Evolutionary conservation across 2,329 filamentous ascomycete genomes (phyloP).

Genomic region (Ophiostoma sp.): DNA sequence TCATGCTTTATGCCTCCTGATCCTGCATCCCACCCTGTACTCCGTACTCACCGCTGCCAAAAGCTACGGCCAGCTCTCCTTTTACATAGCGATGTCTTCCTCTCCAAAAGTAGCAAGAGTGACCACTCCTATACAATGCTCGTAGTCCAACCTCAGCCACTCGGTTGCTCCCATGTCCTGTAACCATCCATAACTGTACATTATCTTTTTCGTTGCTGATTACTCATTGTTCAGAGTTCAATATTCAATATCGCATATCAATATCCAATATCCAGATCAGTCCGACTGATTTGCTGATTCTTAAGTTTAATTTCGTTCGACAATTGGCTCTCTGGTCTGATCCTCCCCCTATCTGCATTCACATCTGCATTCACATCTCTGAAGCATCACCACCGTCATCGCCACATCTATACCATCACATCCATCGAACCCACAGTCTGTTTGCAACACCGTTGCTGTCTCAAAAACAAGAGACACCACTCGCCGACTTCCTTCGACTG

Average conservation of each 20-base stretch:
- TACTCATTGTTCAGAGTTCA: neutral
- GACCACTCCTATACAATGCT: neutral
- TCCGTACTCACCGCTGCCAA: constrained; percentile 7
- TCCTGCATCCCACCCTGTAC: constrained; percentile 4
- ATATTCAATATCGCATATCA: neutral
- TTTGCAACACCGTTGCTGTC: constrained; percentile 13
- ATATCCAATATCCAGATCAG: neutral
- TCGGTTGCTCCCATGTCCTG: constrained; percentile 21
- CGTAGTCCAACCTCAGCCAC: constrained; percentile 17
- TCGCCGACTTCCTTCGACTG: neutral
- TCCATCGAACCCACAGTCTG: neutral
- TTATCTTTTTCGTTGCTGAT: neutral
- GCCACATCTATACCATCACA: neutral
- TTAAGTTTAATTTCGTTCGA: neutral
- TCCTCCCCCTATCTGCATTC: neutral
- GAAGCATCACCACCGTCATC: neutral
- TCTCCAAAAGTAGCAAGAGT: neutral
- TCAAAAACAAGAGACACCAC: constrained; percentile 10
- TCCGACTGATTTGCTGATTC: neutral
- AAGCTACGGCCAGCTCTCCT: neutral
- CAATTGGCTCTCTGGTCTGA: neutral
- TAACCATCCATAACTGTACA: constrained; percentile 12
- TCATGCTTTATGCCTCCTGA: neutral
- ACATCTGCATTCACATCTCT: neutral
- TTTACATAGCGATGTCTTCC: neutral